phyloP scores from a whole-genome alignment of 2,329 filamentous ascomycete species.

The Epichloe scottii region DNA sequence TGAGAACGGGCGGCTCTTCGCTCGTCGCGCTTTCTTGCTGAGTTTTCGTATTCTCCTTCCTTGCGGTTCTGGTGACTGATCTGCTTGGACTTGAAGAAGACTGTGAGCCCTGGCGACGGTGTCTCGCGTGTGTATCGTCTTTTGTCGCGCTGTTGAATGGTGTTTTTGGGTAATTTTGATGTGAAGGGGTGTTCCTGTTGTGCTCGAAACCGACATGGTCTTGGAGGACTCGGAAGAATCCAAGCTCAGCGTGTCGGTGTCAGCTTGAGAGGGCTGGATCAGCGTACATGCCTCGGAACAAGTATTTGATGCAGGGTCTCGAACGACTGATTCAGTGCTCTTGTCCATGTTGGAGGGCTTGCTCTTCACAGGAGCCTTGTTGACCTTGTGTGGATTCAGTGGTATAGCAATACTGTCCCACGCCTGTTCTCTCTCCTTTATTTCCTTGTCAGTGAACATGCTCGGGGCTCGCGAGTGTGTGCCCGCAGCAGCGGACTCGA shows the following conservation, averaged over 20 bases:
- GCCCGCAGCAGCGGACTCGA: background rate
- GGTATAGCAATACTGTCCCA: constrained; percentile 25
- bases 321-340: background rate
- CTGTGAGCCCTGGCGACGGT: background rate
- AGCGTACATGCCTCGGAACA: background rate
- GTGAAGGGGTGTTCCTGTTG: background rate
- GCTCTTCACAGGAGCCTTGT: background rate
- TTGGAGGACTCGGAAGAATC: constrained; percentile 1
- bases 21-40: background rate
- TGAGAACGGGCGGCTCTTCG: background rate
- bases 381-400: constrained; percentile 11
- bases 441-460: constrained; percentile 19
- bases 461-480: constrained; percentile 9
- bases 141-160: background rate
- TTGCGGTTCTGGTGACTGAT: background rate
- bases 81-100: background rate
- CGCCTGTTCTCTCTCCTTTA: constrained; percentile 18
- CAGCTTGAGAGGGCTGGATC: background rate
- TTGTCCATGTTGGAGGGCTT: background rate
- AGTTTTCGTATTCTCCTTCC: background rate
- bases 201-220: constrained; percentile 1
- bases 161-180: background rate
- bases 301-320: background rate
- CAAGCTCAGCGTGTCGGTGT: background rate
- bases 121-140: background rate